Conservation (phyloP, 2,329 filamentous ascomycete genomes). For the Hymenoscyphus repandus region DNA sequence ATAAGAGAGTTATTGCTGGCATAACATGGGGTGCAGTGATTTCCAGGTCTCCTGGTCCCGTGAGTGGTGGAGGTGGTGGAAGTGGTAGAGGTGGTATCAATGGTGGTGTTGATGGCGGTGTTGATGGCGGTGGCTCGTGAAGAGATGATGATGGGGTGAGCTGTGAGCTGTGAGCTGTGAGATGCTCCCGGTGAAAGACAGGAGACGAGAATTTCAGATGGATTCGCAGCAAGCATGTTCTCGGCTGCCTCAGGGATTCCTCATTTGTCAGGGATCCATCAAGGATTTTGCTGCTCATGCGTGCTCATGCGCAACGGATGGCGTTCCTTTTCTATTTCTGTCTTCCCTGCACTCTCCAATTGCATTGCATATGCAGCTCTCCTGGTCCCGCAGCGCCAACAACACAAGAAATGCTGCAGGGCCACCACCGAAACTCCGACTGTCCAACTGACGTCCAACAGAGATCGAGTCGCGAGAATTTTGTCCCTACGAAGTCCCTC, state of each 20-base stretch:
- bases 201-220: not conserved
- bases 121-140: no score
- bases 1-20: no score
- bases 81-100: no score
- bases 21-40: no score
- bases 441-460: no score
- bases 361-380: conserved; percentile 5
- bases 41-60: not conserved
- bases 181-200: no score
- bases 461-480: no score
- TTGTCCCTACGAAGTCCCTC: no score
- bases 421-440: not conserved
- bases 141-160: no score
- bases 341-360: conserved; percentile 3
- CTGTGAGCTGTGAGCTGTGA: no score
- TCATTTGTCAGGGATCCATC: not conserved
- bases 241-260: not conserved
- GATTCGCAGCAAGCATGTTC: not conserved
- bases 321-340: conserved; percentile 7
- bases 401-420: conserved; percentile 3
- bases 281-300: no score
- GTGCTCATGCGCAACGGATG: not conserved
- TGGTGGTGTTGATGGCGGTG: no score
- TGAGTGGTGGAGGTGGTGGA: not conserved
- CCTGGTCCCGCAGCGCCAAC: not conserved